Base-by-base conservation (phyloP, 164 flowering plant genomes). In the Taxillus chinensis region DNA sequence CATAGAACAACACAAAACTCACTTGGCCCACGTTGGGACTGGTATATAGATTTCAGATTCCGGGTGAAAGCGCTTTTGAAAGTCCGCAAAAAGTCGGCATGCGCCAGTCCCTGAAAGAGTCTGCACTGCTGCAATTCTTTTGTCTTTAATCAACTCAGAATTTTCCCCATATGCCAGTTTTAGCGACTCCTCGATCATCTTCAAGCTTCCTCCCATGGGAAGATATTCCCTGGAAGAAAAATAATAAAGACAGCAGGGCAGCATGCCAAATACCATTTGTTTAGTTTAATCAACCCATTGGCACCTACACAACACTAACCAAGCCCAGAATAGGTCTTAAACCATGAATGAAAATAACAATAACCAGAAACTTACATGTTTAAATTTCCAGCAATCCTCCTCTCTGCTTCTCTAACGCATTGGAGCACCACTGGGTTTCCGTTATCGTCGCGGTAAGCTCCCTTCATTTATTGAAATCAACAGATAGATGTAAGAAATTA, bases 61-160 rank as follows among this genome's bases (percentile, higher is more conserved):
- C 39, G 96, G 98, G 63, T 64, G 68, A 73, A 90, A 90, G 59
- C 97, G 96, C 69, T 88, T 88, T 64, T 90, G 98, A 65, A 90
- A 90, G 68, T 90, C 97, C 39, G 97, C 97, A 79, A 92, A 92
- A 55, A 92, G 75, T 56, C 97, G 75, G 83, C 98, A 92, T 60
- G 98, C 98, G 69, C 97, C 97, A 74, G 98, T 92, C 13, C 98
- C 98, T 40, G 98, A 92, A 40, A 92, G 86, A 57, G 95, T 73
- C 79, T 92, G 98, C 43, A 92, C 82, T 52, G 95, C 95, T 53
- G 98, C 98, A 67, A 90, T 84, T 67, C 80, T 68, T 69, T 85
- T 86, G 60, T 88, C 96, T 70, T 84, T 90, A 55, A 92, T 80
- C 46, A 82, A 72, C 43, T 86, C 86, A 57, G 97, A 88, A 63